Evolutionary conservation across 1,284 basidiomycete genomes (phyloP).

Genomic region (Austroboletus niveus): DNA sequence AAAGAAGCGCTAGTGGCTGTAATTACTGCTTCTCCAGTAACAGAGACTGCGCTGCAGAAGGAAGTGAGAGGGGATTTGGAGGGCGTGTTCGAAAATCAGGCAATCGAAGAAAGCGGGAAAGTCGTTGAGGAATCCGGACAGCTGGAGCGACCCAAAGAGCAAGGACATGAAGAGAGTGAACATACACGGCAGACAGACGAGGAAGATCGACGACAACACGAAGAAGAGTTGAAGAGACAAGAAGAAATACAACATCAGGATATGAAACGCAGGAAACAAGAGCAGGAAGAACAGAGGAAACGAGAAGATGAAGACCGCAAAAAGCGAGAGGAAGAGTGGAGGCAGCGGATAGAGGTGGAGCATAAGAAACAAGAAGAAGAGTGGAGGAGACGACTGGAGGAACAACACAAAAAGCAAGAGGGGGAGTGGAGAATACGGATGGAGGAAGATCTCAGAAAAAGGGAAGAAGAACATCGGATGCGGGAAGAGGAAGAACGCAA

Average conservation of each 20-base stretch:
- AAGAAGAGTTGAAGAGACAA: background rate
- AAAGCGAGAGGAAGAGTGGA: conserved; percentile 9
- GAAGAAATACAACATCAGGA: too few relatives aligned
- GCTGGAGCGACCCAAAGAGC: background rate
- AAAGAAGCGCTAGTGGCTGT: background rate
- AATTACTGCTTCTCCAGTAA: background rate
- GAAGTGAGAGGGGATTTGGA: background rate
- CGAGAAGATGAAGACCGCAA: too few relatives aligned
- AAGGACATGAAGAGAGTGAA: conserved; percentile 13
- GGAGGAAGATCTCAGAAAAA: conserved; percentile 4
- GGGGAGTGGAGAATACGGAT: conserved; percentile 18
- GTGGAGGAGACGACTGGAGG: conserved; percentile 17
- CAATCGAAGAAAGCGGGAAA: background rate
- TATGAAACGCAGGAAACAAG: background rate
- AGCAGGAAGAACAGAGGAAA: background rate
- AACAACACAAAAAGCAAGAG: conserved; percentile 18
- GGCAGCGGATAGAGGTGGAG: background rate
- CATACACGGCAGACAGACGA: conserved; percentile 27
- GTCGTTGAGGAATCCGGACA: background rate
- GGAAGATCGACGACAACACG: background rate
- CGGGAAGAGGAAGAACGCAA: conserved; percentile 23
- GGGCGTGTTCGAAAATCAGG: background rate
- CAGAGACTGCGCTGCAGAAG: background rate
- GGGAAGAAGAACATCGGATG: conserved; percentile 1
- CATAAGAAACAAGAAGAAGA: conserved; percentile 10